These are phyloP conservation scores for Sclerotinia minor DNA, from an alignment of 2,329 filamentous ascomycete genomes.

Conservation along the genomic window DNA sequence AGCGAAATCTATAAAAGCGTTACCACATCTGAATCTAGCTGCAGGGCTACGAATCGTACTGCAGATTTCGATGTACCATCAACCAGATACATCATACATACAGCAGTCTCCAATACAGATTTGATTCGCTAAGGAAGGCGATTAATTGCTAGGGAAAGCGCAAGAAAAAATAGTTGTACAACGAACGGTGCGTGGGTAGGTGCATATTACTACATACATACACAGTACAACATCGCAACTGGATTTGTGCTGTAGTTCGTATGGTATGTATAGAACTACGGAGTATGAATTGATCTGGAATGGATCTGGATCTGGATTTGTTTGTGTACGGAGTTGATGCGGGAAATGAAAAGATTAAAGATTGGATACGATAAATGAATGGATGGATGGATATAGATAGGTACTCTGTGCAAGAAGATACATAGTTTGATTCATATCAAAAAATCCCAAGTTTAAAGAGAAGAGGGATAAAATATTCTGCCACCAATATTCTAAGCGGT, in stretches of 20 bases:
- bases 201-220: background rate
- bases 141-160: too few species aligned
- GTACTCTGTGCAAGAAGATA: too few species aligned
- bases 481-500: background rate
- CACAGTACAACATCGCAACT: background rate
- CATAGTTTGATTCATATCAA: too few species aligned
- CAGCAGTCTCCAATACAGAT: too few species aligned
- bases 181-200: conserved; percentile 11
- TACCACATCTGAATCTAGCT: background rate
- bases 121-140: background rate
- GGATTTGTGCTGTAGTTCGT: background rate
- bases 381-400: too few species aligned
- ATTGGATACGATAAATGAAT: too few species aligned
- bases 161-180: background rate
- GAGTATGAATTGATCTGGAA: too few species aligned
- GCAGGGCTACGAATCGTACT: background rate
- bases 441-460: background rate
- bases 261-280: too few species aligned
- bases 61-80: background rate
- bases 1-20: background rate
- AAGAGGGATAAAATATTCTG: background rate
- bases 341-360: too few species aligned
- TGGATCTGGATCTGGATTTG: too few species aligned
- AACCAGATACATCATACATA: background rate
- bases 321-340: too few species aligned